Percentiles rank a stretch among this genome's conserved stretches.
phyloP scores from a whole-genome alignment of 2,329 filamentous ascomycete species.

The Fusarium sp. region DNA sequence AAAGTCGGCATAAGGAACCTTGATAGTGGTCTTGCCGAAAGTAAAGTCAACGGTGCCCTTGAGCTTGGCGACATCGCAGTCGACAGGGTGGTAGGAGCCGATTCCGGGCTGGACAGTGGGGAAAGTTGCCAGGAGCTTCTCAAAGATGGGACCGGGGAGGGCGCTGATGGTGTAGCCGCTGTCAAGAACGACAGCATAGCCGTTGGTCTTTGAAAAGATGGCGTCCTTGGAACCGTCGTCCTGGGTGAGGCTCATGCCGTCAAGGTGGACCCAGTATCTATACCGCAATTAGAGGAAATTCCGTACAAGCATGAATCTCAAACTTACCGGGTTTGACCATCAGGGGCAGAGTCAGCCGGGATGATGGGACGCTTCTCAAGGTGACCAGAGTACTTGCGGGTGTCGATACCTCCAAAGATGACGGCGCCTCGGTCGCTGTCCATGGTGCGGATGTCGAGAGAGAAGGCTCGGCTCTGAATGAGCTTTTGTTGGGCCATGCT shows the following conservation, averaged over 20 bases:
- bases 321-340: conserved; percentile 44
- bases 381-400: conserved; percentile 60
- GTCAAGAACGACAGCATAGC: conserved; percentile 64
- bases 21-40: conserved; percentile 56
- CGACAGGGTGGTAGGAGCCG: conserved; percentile 57
- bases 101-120: conserved; percentile 53
- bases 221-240: conserved; percentile 50
- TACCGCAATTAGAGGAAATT: not conserved
- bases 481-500: conserved; percentile 46
- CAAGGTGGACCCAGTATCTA: conserved; percentile 55
- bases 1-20: conserved; percentile 57
- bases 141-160: conserved; percentile 65
- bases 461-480: conserved; percentile 51
- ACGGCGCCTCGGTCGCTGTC: conserved; percentile 46
- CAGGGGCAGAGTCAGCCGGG: conserved; percentile 49
- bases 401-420: conserved; percentile 66
- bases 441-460: conserved; percentile 47
- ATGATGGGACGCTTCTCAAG: conserved; percentile 66
- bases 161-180: conserved; percentile 73
- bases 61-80: conserved; percentile 49
- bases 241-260: conserved; percentile 48
- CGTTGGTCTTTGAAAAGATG: conserved; percentile 53
- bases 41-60: conserved; percentile 57
- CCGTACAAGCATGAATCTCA: too few relatives aligned
- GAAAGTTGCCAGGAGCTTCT: conserved; percentile 54